phyloP scores from a whole-genome alignment of 108 stramenopile species.

The Cyclotella choctawhatcheeana region DNA sequence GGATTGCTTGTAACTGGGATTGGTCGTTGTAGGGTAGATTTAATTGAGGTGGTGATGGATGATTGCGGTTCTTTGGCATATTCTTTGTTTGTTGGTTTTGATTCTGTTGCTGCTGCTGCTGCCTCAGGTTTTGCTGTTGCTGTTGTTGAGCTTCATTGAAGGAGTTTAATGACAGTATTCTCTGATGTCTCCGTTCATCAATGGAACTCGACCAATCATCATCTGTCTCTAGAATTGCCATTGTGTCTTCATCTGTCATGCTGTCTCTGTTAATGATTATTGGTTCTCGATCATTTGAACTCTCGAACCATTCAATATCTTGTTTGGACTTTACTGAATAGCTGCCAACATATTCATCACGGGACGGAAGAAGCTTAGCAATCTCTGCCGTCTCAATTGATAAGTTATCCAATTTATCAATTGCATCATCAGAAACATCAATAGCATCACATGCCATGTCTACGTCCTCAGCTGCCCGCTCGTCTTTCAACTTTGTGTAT shows the following conservation, averaged over 20 bases:
- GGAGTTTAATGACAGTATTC: constrained; percentile 1
- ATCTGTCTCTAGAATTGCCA: background rate
- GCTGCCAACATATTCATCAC: no score
- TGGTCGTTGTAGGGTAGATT: constrained; percentile 42
- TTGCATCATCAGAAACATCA: background rate
- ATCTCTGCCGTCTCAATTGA: background rate
- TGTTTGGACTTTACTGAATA: no score
- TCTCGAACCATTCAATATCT: no score
- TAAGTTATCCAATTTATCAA: background rate
- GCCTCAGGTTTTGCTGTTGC: background rate
- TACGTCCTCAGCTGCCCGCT: background rate
- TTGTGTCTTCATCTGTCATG: background rate
- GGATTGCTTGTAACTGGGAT: constrained; percentile 51
- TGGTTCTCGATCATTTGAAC: background rate
- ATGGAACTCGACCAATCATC: background rate
- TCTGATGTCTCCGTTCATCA: background rate
- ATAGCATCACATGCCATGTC: no score
- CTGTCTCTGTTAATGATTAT: background rate
- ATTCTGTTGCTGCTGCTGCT: background rate
- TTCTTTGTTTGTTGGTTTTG: background rate
- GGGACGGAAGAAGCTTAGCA: no score
- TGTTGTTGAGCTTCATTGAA: constrained; percentile 1
- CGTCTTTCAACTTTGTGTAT: background rate
- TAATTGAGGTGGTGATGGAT: constrained; percentile 3
- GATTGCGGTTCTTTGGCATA: background rate